Evolutionary conservation across 768 basidiomycete genomes (phyloP).

Genomic region (Amanita exitialis): DNA sequence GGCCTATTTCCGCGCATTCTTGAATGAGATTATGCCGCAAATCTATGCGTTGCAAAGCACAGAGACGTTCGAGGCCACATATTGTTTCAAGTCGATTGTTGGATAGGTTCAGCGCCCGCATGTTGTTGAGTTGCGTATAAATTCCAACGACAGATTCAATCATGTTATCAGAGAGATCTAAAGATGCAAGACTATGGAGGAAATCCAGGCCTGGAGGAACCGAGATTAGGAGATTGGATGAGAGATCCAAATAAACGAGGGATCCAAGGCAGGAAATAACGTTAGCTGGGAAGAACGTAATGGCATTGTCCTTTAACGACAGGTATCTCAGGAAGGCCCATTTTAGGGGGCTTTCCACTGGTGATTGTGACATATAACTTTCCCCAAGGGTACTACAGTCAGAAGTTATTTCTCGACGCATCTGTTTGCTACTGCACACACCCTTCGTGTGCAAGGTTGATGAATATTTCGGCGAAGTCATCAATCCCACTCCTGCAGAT

Average conservation of each 20-base stretch:
- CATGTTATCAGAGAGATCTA: conserved; percentile 96
- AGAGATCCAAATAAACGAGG: conserved; percentile 78
- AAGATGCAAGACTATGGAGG: conserved; percentile 75
- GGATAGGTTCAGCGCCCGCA: conserved; percentile 71
- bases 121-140: conserved; percentile 68
- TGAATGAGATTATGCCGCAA: conserved; percentile 70
- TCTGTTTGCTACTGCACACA: background rate
- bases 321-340: conserved; percentile 75
- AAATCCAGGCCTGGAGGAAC: conserved; percentile 69
- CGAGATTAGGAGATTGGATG: conserved; percentile 83
- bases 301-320: conserved; percentile 67
- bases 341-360: conserved; percentile 34
- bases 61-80: conserved; percentile 86
- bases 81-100: conserved; percentile 90
- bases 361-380: background rate
- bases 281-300: conserved; percentile 71
- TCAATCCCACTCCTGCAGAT: conserved; percentile 74
- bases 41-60: conserved; percentile 78
- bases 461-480: conserved; percentile 69
- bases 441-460: conserved; percentile 57
- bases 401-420: background rate
- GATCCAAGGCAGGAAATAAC: conserved; percentile 58
- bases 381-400: background rate
- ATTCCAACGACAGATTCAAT: conserved; percentile 92
- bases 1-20: conserved; percentile 78